Base-by-base conservation (phyloP, 2,329 filamentous ascomycete genomes). In the Penicillium fuscoglaucum region DNA sequence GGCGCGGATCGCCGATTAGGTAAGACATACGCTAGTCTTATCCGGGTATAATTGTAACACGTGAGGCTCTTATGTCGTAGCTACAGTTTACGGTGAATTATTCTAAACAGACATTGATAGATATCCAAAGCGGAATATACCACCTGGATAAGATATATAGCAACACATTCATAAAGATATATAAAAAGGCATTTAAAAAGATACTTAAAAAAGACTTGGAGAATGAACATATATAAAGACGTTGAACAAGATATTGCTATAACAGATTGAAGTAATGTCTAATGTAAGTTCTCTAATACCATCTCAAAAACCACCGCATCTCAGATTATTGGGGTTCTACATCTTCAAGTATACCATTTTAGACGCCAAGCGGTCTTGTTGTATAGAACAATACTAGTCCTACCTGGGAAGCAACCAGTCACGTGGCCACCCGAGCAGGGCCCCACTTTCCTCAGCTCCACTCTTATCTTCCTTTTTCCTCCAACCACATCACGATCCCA, bases 11-110 rank as follows among this genome's bases (percentile, higher is more conserved):
- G 51, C 37, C 21, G 31, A 52, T 66, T 53, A 63, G 52, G 57
- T 64, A 35, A 57, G 33, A 1, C 8, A 19, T n/a, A 12, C 61
- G 48, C 67, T 68, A 69, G 52, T 13, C 58, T 55, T 0, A 15
- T 58, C 58, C 3, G 9, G 59, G 64, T 40, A 55, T 67, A 65
- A 61, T n/a, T 24, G 13, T 2, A 19, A 17, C 65, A 69, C 66
- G 64, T 68, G 66, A 67, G 60, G 57, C 43, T 39, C 52, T 56
- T 55, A 26, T 48, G 21, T 12, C 4, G 28, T 33, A 13, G 19
- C 19, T 17, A 35, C 29, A 7, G 19, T 26, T 35, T 24, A 1
- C 28, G 12, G 5, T 8, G 6, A 35, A 35, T 4, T 7, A 12
- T 12, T 24, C 3, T 48, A 3, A 31, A 31, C 9, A 31, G 28